phyloP scores from a whole-genome alignment of 441 rosid genomes.

The Corymbia citriodora region DNA sequence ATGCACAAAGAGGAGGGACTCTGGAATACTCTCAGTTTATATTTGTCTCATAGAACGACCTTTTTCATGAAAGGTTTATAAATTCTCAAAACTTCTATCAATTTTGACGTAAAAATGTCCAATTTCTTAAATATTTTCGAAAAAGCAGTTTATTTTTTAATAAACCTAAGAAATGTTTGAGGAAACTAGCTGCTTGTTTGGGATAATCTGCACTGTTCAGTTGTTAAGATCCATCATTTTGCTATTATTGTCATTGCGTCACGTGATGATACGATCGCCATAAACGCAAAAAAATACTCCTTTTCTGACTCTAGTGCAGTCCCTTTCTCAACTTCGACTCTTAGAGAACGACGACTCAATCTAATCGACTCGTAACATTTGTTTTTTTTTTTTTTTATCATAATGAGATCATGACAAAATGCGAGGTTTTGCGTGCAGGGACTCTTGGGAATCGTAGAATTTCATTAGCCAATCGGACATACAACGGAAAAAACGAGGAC shows the following conservation, averaged over 20 bases:
- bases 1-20: too few species aligned
- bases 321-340: neutral
- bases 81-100: neutral
- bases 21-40: neutral
- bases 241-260: neutral
- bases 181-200: neutral
- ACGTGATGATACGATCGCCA: neutral
- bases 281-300: neutral
- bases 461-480: accelerated
- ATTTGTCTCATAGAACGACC: neutral
- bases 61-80: neutral
- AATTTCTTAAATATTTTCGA: neutral
- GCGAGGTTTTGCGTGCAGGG: neutral
- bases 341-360: neutral
- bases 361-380: neutral
- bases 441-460: neutral
- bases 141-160: neutral
- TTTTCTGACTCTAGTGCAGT: neutral
- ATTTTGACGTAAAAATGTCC: neutral
- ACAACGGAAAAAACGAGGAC: neutral
- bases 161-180: neutral
- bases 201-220: neutral
- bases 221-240: neutral
- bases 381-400: too few species aligned
- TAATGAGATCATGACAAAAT: neutral